Conservation (phyloP, 1,284 basidiomycete species). For the Papiliotrema laurentii region DNA sequence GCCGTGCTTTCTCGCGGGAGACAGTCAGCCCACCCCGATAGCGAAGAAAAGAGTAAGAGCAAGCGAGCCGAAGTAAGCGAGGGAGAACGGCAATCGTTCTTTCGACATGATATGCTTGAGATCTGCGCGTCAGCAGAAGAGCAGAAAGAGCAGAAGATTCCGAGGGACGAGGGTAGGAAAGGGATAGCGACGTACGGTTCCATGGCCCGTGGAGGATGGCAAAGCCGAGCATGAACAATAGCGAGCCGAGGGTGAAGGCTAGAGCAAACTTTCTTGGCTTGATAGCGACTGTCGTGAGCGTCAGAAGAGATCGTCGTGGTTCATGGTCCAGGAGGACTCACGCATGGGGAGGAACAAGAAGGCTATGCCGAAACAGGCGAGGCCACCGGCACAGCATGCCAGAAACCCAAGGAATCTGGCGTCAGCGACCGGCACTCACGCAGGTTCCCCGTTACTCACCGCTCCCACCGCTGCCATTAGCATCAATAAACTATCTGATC, state of each 20-base stretch:
- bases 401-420: slow-evolving; percentile 85
- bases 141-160: neutral
- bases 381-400: slow-evolving; percentile 81
- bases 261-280: slow-evolving; percentile 85
- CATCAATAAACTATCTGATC: neutral
- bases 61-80: slow-evolving; percentile 74
- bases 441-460: slow-evolving; percentile 15
- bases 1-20: neutral
- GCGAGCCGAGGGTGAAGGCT: slow-evolving; percentile 62
- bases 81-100: slow-evolving; percentile 83
- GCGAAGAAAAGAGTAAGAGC: slow-evolving; percentile 84
- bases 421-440: neutral
- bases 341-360: slow-evolving; percentile 82
- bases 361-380: slow-evolving; percentile 90
- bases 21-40: slow-evolving; percentile 59
- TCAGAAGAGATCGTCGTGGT: neutral
- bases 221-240: slow-evolving; percentile 36
- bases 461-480: slow-evolving; percentile 37
- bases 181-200: slow-evolving; percentile 35
- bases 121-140: slow-evolving; percentile 51
- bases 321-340: slow-evolving; percentile 19
- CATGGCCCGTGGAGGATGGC: slow-evolving; percentile 55
- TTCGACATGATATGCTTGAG: slow-evolving; percentile 78
- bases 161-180: neutral
- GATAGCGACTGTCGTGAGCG: slow-evolving; percentile 55